Evolutionary conservation across 1,284 basidiomycete genomes (phyloP).

Genomic region (Fomitopsis palustris): DNA sequence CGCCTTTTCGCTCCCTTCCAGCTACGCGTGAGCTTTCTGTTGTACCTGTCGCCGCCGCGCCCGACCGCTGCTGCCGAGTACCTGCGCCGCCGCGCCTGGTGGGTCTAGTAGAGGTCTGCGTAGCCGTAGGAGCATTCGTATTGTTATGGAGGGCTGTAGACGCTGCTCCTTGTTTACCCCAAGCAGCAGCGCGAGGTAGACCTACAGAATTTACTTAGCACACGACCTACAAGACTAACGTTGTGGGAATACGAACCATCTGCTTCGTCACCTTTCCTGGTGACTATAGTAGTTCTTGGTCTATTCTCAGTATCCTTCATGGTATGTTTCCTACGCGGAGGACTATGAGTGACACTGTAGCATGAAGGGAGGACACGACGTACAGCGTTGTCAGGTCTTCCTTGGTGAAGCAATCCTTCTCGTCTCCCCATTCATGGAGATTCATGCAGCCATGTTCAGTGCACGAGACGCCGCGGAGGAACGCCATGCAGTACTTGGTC

Average conservation of each 20-base stretch:
- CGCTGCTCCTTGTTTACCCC: conserved; percentile 57
- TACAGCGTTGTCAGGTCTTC: conserved; percentile 88
- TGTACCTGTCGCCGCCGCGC: conserved; percentile 27
- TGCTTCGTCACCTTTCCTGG: conserved; percentile 52
- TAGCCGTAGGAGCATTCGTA: conserved; percentile 18
- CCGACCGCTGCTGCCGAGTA: conserved; percentile 24
- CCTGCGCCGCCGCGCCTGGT: conserved; percentile 20
- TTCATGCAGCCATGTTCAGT: conserved; percentile 90
- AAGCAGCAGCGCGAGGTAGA: conserved; percentile 80
- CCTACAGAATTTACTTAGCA: conserved; percentile 33
- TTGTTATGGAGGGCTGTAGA: conserved; percentile 28
- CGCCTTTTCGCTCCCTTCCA: conserved; percentile 37
- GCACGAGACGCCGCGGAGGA: conserved; percentile 86
- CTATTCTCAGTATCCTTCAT: conserved; percentile 81
- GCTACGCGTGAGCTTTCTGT: conserved; percentile 34
- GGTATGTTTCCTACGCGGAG: conserved; percentile 67
- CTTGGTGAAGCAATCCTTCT: conserved; percentile 95
- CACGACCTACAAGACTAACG: conserved; percentile 20
- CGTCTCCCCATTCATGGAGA: conserved; percentile 97
- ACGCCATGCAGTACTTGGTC: conserved; percentile 97
- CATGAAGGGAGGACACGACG: conserved; percentile 28
- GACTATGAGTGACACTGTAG: conserved; percentile 10
- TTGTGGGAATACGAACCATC: conserved; percentile 45
- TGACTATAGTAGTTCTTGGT: conserved; percentile 41
- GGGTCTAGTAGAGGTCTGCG: conserved; percentile 21